Conservation (phyloP, 257 asterid genomes). For the Datura wrightii region DNA sequence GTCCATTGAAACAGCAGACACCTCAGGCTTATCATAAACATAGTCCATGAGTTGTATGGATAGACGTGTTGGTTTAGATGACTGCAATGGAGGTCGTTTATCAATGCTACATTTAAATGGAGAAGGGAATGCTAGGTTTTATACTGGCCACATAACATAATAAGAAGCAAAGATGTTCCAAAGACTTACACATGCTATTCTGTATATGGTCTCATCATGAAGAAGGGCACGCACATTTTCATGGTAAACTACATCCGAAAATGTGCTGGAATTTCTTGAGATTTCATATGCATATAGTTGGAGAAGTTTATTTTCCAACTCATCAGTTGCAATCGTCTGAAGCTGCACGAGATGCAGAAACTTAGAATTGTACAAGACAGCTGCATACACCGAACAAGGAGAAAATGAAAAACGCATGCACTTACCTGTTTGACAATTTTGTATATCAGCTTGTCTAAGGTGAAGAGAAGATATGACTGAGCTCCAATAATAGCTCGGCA, state of each 20-base stretch:
- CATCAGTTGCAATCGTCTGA: slow-evolving; percentile 65
- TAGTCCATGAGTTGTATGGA: slow-evolving; percentile 84
- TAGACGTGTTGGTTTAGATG: slow-evolving; percentile 55
- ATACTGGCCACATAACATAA: not conserved
- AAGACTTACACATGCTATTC: slow-evolving; percentile 77
- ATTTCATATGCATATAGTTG: slow-evolving; percentile 81
- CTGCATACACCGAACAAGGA: not conserved
- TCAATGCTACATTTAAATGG: slow-evolving; percentile 9
- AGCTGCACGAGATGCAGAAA: slow-evolving; percentile 31
- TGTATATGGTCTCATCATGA: slow-evolving; percentile 75
- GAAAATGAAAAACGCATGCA: slow-evolving; percentile 26
- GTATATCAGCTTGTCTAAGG: slow-evolving; percentile 90
- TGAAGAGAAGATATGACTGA: slow-evolving; percentile 84
- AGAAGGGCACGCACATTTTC: slow-evolving; percentile 75
- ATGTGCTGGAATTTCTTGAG: slow-evolving; percentile 62
- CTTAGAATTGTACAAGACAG: slow-evolving; percentile 16
- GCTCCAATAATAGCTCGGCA: slow-evolving; percentile 92
- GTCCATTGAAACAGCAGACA: slow-evolving; percentile 65
- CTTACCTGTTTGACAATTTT: slow-evolving; percentile 87
- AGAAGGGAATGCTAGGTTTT: slow-evolving; percentile 17
- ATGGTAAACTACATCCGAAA: slow-evolving; percentile 67
- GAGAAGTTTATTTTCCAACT: slow-evolving; percentile 72
- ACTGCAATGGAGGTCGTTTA: slow-evolving; percentile 51
- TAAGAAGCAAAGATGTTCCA: slow-evolving; percentile 31
- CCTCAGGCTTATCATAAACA: slow-evolving; percentile 71